A percentile compares a stretch with the other conserved stretches of the same genome.
Evolutionary conservation across 2,329 filamentous ascomycete genomes (phyloP).

Genomic region (Fusarium solani-melongenae): DNA sequence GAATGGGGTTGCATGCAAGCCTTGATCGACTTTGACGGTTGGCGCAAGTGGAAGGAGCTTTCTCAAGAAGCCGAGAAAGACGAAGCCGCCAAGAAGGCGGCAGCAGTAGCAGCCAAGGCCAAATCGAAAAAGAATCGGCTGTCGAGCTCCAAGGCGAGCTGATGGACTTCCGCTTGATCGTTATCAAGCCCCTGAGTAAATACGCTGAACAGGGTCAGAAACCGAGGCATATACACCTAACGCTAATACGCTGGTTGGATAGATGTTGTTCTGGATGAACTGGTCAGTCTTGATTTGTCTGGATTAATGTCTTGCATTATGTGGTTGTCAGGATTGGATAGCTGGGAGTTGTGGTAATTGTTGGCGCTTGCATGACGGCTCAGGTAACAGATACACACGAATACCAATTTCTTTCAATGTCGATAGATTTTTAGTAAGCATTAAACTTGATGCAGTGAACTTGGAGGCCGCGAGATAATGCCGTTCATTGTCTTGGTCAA

Average conservation of each 20-base stretch:
- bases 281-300: constrained; percentile 8
- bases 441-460: background rate
- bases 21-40: constrained; percentile 97
- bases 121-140: constrained; percentile 60
- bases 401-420: constrained; percentile 32
- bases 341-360: constrained; percentile 30
- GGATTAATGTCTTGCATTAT: constrained; percentile 29
- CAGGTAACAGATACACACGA: constrained; percentile 32
- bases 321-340: constrained; percentile 23
- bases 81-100: constrained; percentile 55
- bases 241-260: constrained; percentile 13
- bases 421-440: background rate
- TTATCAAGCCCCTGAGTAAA: background rate
- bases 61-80: constrained; percentile 59
- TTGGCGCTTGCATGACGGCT: constrained; percentile 18
- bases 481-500: background rate
- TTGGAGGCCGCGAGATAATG: background rate
- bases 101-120: constrained; percentile 46
- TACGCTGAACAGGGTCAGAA: background rate
- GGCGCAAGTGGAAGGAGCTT: constrained; percentile 96
- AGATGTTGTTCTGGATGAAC: constrained; percentile 11
- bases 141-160: constrained; percentile 46
- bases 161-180: background rate
- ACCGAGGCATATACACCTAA: background rate
- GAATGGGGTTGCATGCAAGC: constrained; percentile 99